Conservation (phyloP, 345 rosid species). For the Dipteronia sinensis region DNA sequence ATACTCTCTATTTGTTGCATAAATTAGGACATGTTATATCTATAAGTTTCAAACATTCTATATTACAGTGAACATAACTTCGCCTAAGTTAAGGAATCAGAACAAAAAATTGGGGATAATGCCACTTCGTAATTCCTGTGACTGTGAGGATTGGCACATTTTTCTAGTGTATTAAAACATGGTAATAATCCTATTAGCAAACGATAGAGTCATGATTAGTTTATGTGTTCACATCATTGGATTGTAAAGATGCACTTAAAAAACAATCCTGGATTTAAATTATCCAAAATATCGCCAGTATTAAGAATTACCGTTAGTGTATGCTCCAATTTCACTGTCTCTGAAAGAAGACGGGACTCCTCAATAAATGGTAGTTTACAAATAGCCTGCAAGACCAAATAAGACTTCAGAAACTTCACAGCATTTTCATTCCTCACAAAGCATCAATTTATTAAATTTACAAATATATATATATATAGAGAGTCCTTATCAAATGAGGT, state of each 20-base stretch:
- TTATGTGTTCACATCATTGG: not conserved
- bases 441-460: not conserved
- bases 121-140: not conserved
- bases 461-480: no score
- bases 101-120: not conserved
- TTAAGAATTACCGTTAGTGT: constrained; percentile 29
- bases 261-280: not conserved
- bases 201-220: not conserved
- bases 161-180: not conserved
- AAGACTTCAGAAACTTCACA: not conserved
- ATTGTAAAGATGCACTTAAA: not conserved
- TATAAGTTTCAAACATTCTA: not conserved
- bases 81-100: not conserved
- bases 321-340: constrained; percentile 32
- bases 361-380: constrained; percentile 38
- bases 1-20: not conserved
- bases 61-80: not conserved
- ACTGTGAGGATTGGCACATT: not conserved
- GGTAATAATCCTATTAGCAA: not conserved
- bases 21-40: not conserved
- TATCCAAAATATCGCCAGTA: not conserved
- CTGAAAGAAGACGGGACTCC: constrained; percentile 37
- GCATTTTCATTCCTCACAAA: not conserved
- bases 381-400: constrained; percentile 25
- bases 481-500: no score